These are phyloP conservation scores for Antitrichia curtipendula DNA, from an alignment of 225 moss, liverwort and hornwort species.

Conservation along the genomic window DNA sequence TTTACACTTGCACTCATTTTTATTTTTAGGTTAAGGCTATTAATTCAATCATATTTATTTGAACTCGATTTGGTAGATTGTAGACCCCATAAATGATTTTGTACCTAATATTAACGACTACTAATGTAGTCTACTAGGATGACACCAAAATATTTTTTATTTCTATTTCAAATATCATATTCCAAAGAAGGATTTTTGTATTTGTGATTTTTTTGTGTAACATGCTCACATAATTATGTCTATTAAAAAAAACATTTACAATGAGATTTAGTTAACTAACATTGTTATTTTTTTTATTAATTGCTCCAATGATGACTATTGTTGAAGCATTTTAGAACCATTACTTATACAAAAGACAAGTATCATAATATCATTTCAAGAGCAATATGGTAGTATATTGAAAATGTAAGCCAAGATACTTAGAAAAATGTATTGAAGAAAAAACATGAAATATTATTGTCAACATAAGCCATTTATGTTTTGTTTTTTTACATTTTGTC, in stretches of 20 bases:
- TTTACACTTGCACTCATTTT: not conserved
- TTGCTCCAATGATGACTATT: not conserved
- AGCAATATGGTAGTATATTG: not conserved
- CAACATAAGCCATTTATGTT: not conserved
- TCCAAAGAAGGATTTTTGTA: rapidly evolving
- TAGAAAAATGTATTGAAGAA: not conserved
- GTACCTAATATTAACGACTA: not conserved
- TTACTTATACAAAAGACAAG: not conserved
- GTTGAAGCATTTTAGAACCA: not conserved
- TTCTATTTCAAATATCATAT: not conserved
- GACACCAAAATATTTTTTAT: not conserved
- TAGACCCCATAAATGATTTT: not conserved
- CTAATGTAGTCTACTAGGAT: not conserved
- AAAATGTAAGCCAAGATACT: not conserved
- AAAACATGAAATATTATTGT: not conserved
- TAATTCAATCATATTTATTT: too few relatives aligned
- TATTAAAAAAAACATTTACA: not conserved
- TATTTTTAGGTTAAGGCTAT: not conserved
- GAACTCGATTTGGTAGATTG: not conserved
- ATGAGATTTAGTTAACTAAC: not conserved
- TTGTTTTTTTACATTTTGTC: not conserved
- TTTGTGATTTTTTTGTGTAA: not conserved
- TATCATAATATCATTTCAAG: not conserved
- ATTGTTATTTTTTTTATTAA: not conserved
- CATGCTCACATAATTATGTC: not conserved